Conservation (phyloP, 208 protist genomes). For the Leishmania major region DNA sequence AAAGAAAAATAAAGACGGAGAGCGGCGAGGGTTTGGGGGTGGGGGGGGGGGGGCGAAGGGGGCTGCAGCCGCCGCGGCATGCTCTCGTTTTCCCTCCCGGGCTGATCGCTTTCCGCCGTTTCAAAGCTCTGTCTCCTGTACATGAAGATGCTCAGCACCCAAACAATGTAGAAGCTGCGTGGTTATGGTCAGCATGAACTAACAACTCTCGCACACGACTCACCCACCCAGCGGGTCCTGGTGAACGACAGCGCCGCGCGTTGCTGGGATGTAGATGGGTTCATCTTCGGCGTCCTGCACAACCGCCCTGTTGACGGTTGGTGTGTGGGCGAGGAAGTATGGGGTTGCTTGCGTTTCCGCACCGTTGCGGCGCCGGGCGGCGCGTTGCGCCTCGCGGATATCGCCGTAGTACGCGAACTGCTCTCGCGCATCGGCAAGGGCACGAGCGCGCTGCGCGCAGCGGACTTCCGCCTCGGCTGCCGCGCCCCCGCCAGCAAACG, state of each 20-base stretch:
- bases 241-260: neutral
- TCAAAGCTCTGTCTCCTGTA: no score
- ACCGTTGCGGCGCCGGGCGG: constrained; percentile 23
- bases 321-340: constrained; percentile 22
- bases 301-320: neutral
- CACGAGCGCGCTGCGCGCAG: constrained; percentile 27
- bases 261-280: constrained; percentile 25
- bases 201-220: neutral
- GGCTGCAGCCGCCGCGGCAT: no score
- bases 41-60: no score
- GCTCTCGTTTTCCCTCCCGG: no score
- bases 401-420: constrained; percentile 52
- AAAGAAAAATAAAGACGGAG: rapidly evolving
- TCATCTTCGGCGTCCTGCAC: constrained; percentile 14
- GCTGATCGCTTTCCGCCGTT: no score
- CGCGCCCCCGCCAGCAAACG: constrained; percentile 55
- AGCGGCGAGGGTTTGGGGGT: no score
- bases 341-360: constrained; percentile 10
- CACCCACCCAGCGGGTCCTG: neutral
- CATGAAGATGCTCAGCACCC: no score
- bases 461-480: constrained; percentile 45
- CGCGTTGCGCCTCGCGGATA: constrained; percentile 19
- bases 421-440: constrained; percentile 28
- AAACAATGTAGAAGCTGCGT: neutral
- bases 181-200: neutral